Evolutionary conservation across 2,329 filamentous ascomycete genomes (phyloP), one percentile per base, ranked within the genome.

Genomic region (Geosmithia putterillii): DNA sequence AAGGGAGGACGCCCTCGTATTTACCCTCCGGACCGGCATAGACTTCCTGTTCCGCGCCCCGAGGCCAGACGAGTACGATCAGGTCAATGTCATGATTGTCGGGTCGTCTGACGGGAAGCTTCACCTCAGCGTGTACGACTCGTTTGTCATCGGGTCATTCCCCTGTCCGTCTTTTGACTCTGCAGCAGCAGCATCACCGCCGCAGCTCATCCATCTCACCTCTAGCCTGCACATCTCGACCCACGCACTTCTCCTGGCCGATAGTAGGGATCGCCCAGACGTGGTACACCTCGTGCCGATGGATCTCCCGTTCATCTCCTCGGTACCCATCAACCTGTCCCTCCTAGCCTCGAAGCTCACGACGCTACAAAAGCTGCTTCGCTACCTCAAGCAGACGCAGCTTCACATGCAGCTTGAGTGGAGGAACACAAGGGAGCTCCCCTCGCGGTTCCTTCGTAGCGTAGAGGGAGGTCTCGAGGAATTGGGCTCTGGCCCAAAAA

Each of bases 271-370:
- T 7, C 53, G 54, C 14, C 54, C 59, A 4, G 49, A 59, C 15
- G 58, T 65, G 6, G 52, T 66, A 2, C 55, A 77, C 46, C 63
- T 90, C n/a, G 67, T 89, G 0, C 84, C 84, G 1, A 76, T 94
- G 57, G 86, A 94, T 51, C 67, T 95, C n/a, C 78, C 81, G 0
- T 94, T 95, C 54, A 77, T 94, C 40, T 79, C 81, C 3, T 81
- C 81, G 14, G 82, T 81, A 2, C 85, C 85, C 3, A 77, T 88
- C 44, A 86, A 94, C 54, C 67, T 96, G 2, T 86, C 89, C 22
- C 71, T 95, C 4, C 70, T 96, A 12, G 83, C 89, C 1, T 87
- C 83, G 15, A 94, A 94, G 54, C 83, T 87, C 4, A 94, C 89
- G 1, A 85, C 86, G 38, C 63, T 96, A 15, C 86, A 95, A 53